A percentile compares a stretch with the other conserved stretches of the same genome.
phyloP scores from a whole-genome alignment of 2,329 filamentous ascomycete genomes.

The Verticillium nonalfalfae region DNA sequence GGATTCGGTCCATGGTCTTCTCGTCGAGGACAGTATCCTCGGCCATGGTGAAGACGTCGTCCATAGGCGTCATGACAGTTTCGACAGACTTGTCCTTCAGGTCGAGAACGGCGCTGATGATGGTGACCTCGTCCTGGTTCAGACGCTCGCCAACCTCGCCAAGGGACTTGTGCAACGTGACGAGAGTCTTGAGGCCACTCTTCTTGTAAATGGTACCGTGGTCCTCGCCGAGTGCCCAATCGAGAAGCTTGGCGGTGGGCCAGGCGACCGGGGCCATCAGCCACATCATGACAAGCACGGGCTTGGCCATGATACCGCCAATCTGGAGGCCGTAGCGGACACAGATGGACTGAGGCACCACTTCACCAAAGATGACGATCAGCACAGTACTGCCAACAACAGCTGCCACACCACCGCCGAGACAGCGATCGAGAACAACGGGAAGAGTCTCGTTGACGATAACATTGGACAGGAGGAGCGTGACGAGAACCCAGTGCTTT shows the following conservation, averaged over 20 bases:
- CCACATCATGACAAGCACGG: constrained; percentile 87
- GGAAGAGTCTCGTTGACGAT: constrained; percentile 96
- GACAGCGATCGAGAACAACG: constrained; percentile 87
- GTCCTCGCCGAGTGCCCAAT: constrained; percentile 84
- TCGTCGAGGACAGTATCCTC: constrained; percentile 91
- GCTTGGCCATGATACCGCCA: constrained; percentile 86
- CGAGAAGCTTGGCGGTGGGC: constrained; percentile 92
- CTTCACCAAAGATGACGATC: constrained; percentile 97
- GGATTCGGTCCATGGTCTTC: constrained; percentile 86
- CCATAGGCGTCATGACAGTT: constrained; percentile 97
- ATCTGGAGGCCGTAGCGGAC: constrained; percentile 94
- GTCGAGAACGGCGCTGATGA: constrained; percentile 94
- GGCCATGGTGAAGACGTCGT: constrained; percentile 95
- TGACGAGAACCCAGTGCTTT: constrained; percentile 98
- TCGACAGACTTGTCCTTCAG: constrained; percentile 94
- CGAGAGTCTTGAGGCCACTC: constrained; percentile 90
- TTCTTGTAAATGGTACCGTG: constrained; percentile 96
- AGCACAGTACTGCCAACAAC: constrained; percentile 88
- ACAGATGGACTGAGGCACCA: constrained; percentile 92
- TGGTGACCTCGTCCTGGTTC: constrained; percentile 97
- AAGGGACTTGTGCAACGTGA: constrained; percentile 88
- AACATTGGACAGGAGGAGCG: constrained; percentile 88
- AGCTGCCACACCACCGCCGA: constrained; percentile 91
- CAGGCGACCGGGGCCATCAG: constrained; percentile 83
- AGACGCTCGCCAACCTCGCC: constrained; percentile 82